Conservation (phyloP, 768 basidiomycete species). For the Tricholoma flavovirens region DNA sequence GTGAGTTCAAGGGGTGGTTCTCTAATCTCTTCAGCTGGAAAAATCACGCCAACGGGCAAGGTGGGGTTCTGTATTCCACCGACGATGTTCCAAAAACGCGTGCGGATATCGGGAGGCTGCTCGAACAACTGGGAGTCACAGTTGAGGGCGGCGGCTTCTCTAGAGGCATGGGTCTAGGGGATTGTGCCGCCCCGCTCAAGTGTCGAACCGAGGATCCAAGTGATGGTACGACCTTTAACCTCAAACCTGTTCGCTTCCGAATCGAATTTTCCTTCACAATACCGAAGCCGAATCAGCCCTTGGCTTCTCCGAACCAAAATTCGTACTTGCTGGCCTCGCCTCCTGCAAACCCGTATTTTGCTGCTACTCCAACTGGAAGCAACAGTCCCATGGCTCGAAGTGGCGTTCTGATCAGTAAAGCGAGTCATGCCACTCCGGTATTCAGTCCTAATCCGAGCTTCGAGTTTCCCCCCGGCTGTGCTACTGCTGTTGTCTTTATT, state of each 20-base stretch:
- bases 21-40: slow-evolving; percentile 95
- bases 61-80: slow-evolving; percentile 47
- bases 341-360: slow-evolving; percentile 10
- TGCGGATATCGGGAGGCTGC: slow-evolving; percentile 54
- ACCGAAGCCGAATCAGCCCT: slow-evolving; percentile 13
- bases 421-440: slow-evolving; percentile 8
- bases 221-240: slow-evolving; percentile 36
- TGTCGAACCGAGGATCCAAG: slow-evolving; percentile 51
- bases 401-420: slow-evolving; percentile 19
- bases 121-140: slow-evolving; percentile 58
- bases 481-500: slow-evolving; percentile 68
- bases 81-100: slow-evolving; percentile 58
- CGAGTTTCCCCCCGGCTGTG: slow-evolving; percentile 32
- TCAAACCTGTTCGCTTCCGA: slow-evolving; percentile 79
- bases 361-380: slow-evolving; percentile 16
- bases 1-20: slow-evolving; percentile 91
- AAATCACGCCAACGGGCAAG: slow-evolving; percentile 37
- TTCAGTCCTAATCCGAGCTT: slow-evolving; percentile 12
- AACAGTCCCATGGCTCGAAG: slow-evolving; percentile 16
- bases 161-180: slow-evolving; percentile 18
- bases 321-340: slow-evolving; percentile 11
- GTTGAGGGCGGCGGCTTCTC: slow-evolving; percentile 32
- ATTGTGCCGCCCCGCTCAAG: slow-evolving; percentile 26
- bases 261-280: slow-evolving; percentile 56
- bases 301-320: slow-evolving; percentile 7